phyloP scores from a whole-genome alignment of 2,329 filamentous ascomycete species.

The Leptographium lundbergii region DNA sequence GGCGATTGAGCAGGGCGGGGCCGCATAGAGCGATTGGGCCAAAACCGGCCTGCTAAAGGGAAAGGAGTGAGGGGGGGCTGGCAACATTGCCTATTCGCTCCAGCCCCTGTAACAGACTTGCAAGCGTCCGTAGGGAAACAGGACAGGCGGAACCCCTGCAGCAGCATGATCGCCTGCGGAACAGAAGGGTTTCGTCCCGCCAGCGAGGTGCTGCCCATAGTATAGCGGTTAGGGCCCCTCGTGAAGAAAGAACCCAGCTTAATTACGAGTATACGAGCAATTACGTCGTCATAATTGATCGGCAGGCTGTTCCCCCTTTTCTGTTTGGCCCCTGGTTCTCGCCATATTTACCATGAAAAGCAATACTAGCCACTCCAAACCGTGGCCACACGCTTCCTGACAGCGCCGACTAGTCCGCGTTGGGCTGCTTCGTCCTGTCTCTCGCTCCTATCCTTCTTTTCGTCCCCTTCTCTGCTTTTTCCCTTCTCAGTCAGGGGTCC shows the following conservation, averaged over 20 bases:
- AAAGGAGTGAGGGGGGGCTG: neutral
- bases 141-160: no score
- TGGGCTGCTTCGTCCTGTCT: neutral
- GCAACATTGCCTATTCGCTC: neutral
- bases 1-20: neutral
- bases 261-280: neutral
- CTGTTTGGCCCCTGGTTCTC: neutral
- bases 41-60: neutral
- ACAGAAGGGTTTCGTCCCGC: no score
- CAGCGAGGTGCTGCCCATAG: no score
- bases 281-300: neutral
- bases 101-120: neutral
- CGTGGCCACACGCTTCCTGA: neutral
- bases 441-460: neutral
- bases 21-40: neutral
- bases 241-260: neutral
- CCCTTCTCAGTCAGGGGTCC: neutral
- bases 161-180: no score
- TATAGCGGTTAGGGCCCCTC: no score
- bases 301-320: neutral
- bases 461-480: neutral
- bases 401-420: constrained; percentile 7
- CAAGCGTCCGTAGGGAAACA: no score
- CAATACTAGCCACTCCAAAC: neutral
- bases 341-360: no score